A percentile compares a stretch with the other conserved stretches of the same genome.
phyloP scores from a whole-genome alignment of 1,284 basidiomycete genomes.

The Cryptococcus sp. region DNA sequence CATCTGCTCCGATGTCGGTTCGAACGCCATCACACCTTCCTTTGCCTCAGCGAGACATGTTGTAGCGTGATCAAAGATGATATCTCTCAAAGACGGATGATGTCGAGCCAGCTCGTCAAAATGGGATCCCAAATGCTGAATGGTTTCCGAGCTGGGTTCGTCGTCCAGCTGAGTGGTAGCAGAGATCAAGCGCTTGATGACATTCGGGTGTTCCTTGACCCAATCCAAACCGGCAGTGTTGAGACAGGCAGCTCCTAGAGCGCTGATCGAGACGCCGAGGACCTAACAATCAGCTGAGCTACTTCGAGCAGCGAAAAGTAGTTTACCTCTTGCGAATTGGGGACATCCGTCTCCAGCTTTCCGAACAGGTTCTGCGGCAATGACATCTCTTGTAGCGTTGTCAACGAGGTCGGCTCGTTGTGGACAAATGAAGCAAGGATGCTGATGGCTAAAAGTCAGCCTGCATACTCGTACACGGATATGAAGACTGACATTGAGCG shows the following conservation, averaged over 20 bases:
- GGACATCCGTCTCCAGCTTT: conserved; percentile 75
- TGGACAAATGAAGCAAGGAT: conserved; percentile 98
- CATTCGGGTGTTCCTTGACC: conserved; percentile 65
- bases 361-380: conserved; percentile 86
- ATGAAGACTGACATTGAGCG: conserved; percentile 59
- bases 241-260: conserved; percentile 92
- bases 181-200: conserved; percentile 77
- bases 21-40: conserved; percentile 22
- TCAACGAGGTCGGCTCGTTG: conserved; percentile 93
- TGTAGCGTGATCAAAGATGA: conserved; percentile 71
- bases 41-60: conserved; percentile 63
- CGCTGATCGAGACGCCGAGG: conserved; percentile 86
- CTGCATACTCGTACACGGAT: neutral
- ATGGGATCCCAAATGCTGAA: conserved; percentile 76
- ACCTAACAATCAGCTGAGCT: conserved; percentile 53
- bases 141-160: conserved; percentile 78
- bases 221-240: conserved; percentile 85
- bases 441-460: conserved; percentile 67
- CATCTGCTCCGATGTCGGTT: conserved; percentile 14
- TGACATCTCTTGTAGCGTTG: conserved; percentile 85
- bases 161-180: conserved; percentile 74
- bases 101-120: conserved; percentile 96
- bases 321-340: conserved; percentile 74
- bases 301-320: neutral
- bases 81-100: conserved; percentile 77